Evolutionary conservation across 345 rosid species (phyloP).

Genomic region (Populus simonii): DNA sequence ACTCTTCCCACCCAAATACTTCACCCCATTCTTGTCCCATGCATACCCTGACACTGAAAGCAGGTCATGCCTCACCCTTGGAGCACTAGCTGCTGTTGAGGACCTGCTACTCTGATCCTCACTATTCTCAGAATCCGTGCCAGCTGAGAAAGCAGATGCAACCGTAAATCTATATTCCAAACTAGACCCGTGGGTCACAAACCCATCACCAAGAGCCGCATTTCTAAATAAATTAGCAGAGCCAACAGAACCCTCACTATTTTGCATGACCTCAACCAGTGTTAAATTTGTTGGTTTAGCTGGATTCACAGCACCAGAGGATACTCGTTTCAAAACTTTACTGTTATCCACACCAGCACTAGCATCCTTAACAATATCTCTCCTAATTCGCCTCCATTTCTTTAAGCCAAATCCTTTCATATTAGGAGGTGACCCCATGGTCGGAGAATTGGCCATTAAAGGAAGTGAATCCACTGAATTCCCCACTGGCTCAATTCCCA

Average conservation of each 20-base stretch:
- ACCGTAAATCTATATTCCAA: constrained; percentile 50
- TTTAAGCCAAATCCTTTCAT: constrained; percentile 66
- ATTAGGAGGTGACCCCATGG: constrained; percentile 31
- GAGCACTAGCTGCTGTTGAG: constrained; percentile 71
- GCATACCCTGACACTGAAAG: constrained; percentile 35
- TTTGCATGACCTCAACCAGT: constrained; percentile 33
- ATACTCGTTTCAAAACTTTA: constrained; percentile 65
- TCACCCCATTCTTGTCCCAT: constrained; percentile 42
- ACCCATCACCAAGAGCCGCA: constrained; percentile 30
- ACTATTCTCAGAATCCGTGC: constrained; percentile 57
- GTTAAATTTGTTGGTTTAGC: constrained; percentile 32
- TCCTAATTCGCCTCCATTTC: constrained; percentile 78
- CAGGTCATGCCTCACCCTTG: constrained; percentile 44
- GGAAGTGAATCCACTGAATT: constrained; percentile 19
- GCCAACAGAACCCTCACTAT: constrained; percentile 42
- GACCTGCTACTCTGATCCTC: constrained; percentile 75
- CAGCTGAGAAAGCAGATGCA: constrained; percentile 46
- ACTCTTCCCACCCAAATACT: constrained; percentile 47
- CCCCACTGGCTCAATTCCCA: constrained; percentile 13
- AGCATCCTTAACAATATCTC: constrained; percentile 54
- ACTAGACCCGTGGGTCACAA: constrained; percentile 32
- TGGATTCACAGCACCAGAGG: constrained; percentile 45
- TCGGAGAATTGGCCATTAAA: constrained; percentile 19
- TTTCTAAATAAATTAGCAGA: constrained; percentile 37
- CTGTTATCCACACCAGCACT: constrained; percentile 36